Evolutionary conservation across 495 filamentous ascomycete genomes (phyloP).

Genomic region (Poronia punctata): DNA sequence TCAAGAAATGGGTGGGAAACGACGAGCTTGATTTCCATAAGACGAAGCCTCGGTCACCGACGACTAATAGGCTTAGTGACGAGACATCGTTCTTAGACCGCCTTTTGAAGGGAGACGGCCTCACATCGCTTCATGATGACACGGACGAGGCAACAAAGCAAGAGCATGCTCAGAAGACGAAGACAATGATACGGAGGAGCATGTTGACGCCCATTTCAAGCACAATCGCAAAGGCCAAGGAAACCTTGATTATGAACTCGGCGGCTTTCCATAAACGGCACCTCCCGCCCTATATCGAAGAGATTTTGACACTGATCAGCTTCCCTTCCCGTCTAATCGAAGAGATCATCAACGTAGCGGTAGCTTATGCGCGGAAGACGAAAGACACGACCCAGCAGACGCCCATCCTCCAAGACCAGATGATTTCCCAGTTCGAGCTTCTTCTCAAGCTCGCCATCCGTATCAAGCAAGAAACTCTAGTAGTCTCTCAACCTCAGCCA

Average conservation of each 20-base stretch:
- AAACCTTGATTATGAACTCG: conserved; percentile 80
- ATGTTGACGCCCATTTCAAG: conserved; percentile 76
- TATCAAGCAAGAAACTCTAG: conserved; percentile 83
- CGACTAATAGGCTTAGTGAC: conserved; percentile 64
- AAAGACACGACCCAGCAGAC: conserved; percentile 80
- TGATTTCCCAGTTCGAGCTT: conserved; percentile 94
- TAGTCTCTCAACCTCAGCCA: conserved; percentile 76
- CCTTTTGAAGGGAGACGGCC: conserved; percentile 94
- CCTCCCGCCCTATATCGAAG: conserved; percentile 93
- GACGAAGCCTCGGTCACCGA: conserved; percentile 44
- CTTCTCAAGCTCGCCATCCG: conserved; percentile 82
- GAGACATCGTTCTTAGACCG: conserved; percentile 90
- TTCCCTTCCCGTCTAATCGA: conserved; percentile 94
- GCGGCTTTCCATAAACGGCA: conserved; percentile 82
- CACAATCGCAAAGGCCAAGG: conserved; percentile 90
- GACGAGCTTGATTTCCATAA: conserved; percentile 86
- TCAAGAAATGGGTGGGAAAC: conserved; percentile 95
- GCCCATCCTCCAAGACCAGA: conserved; percentile 86
- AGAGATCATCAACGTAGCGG: conserved; percentile 87
- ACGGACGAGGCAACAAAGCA: conserved; percentile 29
- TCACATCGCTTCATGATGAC: conserved; percentile 83
- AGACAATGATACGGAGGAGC: conserved; percentile 46
- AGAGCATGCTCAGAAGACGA: conserved; percentile 26
- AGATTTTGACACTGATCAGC: conserved; percentile 89
- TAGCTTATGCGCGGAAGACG: conserved; percentile 91